Evolutionary conservation across 1,284 basidiomycete species (phyloP).

Genomic region (Leccinum pallidistipes): DNA sequence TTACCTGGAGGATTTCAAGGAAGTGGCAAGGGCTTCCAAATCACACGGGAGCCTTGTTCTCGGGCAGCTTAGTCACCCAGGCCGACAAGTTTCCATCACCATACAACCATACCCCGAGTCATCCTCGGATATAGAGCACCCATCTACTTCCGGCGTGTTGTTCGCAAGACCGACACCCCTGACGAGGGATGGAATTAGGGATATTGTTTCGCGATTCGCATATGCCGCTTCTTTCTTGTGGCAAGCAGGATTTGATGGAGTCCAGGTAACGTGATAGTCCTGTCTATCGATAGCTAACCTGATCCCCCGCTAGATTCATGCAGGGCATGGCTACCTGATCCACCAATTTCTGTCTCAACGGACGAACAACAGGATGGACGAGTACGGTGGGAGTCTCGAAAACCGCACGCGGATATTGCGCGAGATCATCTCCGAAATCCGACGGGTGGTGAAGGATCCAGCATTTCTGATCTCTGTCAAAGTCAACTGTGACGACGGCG

Average conservation of each 20-base stretch:
- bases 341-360: conserved; percentile 43
- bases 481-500: conserved; percentile 41
- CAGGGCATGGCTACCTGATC: conserved; percentile 49
- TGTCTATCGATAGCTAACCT: background rate
- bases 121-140: conserved; percentile 35
- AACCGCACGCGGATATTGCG: conserved; percentile 41
- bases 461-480: conserved; percentile 48
- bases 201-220: conserved; percentile 32
- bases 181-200: conserved; percentile 32
- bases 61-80: conserved; percentile 34
- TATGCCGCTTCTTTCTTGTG: conserved; percentile 28
- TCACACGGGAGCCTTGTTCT: conserved; percentile 30
- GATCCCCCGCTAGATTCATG: conserved; percentile 34
- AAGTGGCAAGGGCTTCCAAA: conserved; percentile 33
- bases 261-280: conserved; percentile 22
- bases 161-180: conserved; percentile 33
- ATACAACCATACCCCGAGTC: conserved; percentile 37
- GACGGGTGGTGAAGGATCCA: conserved; percentile 24
- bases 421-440: conserved; percentile 41
- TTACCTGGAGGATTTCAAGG: conserved; percentile 25
- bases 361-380: conserved; percentile 50
- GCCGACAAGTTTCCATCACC: conserved; percentile 37
- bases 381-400: conserved; percentile 50
- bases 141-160: conserved; percentile 34
- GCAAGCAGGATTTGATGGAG: conserved; percentile 33